Evolutionary conservation across 2,329 filamentous ascomycete species (phyloP), one percentile per base, ranked within the genome.

Genomic region (Dactylellina drechsleri): DNA sequence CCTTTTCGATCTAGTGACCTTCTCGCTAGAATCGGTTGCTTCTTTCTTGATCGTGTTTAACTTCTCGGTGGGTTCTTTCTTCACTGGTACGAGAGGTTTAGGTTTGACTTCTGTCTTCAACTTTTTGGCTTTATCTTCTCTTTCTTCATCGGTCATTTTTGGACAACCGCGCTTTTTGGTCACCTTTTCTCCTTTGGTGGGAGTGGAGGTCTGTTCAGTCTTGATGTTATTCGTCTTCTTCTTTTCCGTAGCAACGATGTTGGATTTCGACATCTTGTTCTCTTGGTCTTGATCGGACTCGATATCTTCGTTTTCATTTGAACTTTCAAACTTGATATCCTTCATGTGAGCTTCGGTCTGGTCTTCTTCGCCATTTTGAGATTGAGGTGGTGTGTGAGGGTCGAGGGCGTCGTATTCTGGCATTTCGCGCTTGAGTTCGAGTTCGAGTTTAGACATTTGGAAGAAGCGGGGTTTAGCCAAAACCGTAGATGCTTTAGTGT

Each of bases 61-160:
- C 15, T n/a, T 47, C 43, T 47, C 43, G 4, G 43, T 47, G 4
- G 43, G 13, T 47, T 18, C 16, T 23, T 52, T 52, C 47, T 52
- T 52, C 47, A 10, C 6, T 36, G 6, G 10, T 36, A 10, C 1
- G 31, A 5, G 2, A 10, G 6, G 10, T 36, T 36, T 3, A 10
- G 31, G 31, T 36, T 36, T 36, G 31, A 36, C 10, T 36, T 23
- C 47, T 5, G 20, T 13, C 18, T 52, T 52, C 12, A 23, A 18
- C 18, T 52, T 52, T 23, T 52, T 52, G 47, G 43, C 13, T 52
- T 52, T 52, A 18, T n/a, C 16, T 7, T 52, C 47, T 52, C 15
- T 18, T 52, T 52, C 47, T 52, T 47, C 6, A 18, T 15, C 7
- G 4, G 43, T 18, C 15, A 18, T 18, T 13, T 52, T 52, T 52